These are phyloP conservation scores for Aegilops sharonensis DNA, from an alignment of 176 grass and related monocot genomes.

Conservation along the genomic window DNA sequence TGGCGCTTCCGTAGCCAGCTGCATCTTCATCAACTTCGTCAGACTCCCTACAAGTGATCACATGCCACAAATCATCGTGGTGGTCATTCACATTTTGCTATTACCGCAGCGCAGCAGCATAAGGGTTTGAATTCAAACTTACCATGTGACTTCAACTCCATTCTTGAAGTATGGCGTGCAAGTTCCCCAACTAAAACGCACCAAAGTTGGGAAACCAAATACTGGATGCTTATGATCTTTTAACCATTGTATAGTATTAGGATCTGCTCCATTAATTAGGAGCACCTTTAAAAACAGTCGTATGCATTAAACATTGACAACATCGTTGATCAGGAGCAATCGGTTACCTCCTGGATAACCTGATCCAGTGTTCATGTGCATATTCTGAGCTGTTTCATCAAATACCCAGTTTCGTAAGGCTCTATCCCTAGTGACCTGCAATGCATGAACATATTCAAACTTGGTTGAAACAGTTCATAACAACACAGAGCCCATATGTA, in stretches of 20 bases:
- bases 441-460: conserved; percentile 1
- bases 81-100: conserved; percentile 8
- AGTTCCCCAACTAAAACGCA: conserved; percentile 96
- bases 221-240: conserved; percentile 68
- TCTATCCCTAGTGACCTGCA: conserved; percentile 88
- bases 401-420: conserved; percentile 74
- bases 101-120: not conserved
- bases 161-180: conserved; percentile 75
- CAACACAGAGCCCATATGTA: not conserved
- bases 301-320: not conserved
- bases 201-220: conserved; percentile 90
- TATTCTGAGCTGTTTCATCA: conserved; percentile 74
- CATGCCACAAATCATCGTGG: not conserved
- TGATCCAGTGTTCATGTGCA: conserved; percentile 91
- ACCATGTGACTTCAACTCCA: conserved; percentile 73
- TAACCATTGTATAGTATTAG: conserved; percentile 87
- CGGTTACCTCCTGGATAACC: conserved; percentile 87
- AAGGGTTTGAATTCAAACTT: conserved; percentile 24
- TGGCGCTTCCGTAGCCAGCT: conserved; percentile 38
- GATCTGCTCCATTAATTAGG: conserved; percentile 52
- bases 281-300: not conserved
- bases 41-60: conserved; percentile 64
- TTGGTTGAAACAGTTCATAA: conserved; percentile 14
- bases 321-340: conserved; percentile 1
- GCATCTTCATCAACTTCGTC: conserved; percentile 75